These are phyloP conservation scores for Colletotrichum simmondsii DNA, from an alignment of 2,329 filamentous ascomycete genomes.

Conservation along the genomic window DNA sequence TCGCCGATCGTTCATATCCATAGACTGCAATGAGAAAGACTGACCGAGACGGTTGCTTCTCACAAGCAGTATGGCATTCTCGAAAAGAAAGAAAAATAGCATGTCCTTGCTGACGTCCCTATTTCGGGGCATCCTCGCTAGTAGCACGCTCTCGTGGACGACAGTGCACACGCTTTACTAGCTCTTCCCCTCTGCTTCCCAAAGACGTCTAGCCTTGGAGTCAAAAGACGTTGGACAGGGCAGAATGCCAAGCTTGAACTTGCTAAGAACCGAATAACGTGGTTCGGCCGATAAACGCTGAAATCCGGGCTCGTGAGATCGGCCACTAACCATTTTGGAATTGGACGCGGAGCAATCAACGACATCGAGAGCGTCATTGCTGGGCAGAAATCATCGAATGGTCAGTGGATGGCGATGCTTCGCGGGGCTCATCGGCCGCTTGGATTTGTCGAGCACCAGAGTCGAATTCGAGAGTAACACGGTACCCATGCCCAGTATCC, in stretches of 20 bases:
- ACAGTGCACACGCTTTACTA: conserved; percentile 10
- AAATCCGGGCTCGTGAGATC: background rate
- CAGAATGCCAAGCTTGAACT: background rate
- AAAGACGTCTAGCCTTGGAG: background rate
- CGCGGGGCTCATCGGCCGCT: background rate
- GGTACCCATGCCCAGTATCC: background rate
- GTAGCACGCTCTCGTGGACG: conserved; percentile 1
- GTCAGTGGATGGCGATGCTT: background rate
- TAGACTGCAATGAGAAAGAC: background rate
- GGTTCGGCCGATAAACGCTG: conserved; percentile 8
- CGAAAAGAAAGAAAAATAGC: background rate
- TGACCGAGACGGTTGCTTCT: background rate
- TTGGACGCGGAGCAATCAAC: background rate
- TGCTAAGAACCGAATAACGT: background rate
- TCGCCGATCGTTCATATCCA: background rate
- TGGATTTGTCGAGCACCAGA: background rate
- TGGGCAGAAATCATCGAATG: background rate
- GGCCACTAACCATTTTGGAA: background rate
- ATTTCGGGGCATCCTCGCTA: background rate
- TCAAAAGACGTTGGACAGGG: background rate
- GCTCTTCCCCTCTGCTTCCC: background rate
- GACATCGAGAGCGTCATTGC: background rate
- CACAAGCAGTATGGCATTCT: too few species aligned
- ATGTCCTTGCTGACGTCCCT: background rate
- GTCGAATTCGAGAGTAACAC: background rate